phyloP scores from a whole-genome alignment of 768 basidiomycete genomes.

The Macrolepiota dolichaula region DNA sequence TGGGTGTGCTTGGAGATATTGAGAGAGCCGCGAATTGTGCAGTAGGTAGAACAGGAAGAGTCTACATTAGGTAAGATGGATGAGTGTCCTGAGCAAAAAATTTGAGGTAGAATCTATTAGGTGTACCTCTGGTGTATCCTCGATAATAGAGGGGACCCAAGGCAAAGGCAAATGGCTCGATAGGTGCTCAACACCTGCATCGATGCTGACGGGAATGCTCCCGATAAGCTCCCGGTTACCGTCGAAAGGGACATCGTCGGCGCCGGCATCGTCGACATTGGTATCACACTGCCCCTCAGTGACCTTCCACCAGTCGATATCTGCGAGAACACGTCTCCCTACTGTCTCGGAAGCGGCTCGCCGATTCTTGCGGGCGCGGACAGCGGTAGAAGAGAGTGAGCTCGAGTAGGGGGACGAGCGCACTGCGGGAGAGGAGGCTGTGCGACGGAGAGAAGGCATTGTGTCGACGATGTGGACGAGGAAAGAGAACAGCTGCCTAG shows the following conservation, averaged over 20 bases:
- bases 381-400: slow-evolving; percentile 23
- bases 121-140: slow-evolving; percentile 5
- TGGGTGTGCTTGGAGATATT: slow-evolving; percentile 51
- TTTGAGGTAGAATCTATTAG: not conserved
- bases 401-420: slow-evolving; percentile 66
- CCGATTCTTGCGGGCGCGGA: slow-evolving; percentile 44
- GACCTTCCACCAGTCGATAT: slow-evolving; percentile 88
- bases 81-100: slow-evolving; percentile 13
- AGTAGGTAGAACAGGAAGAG: slow-evolving; percentile 30
- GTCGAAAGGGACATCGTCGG: slow-evolving; percentile 38
- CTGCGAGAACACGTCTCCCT: slow-evolving; percentile 71
- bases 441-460: slow-evolving; percentile 81
- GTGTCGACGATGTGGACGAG: slow-evolving; percentile 12
- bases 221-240: slow-evolving; percentile 28
- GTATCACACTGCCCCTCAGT: slow-evolving; percentile 62
- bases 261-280: slow-evolving; percentile 39
- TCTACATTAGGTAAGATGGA: slow-evolving; percentile 20
- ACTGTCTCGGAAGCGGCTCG: slow-evolving; percentile 67
- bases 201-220: slow-evolving; percentile 30
- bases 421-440: slow-evolving; percentile 65
- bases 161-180: slow-evolving; percentile 28
- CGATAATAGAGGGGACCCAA: slow-evolving; percentile 17
- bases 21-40: slow-evolving; percentile 53
- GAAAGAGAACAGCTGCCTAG: slow-evolving; percentile 43
- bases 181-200: slow-evolving; percentile 36